Percentiles rank a stretch among this genome's conserved stretches.
phyloP scores from a whole-genome alignment of 83 land plant species.

The Thuja plicata region DNA sequence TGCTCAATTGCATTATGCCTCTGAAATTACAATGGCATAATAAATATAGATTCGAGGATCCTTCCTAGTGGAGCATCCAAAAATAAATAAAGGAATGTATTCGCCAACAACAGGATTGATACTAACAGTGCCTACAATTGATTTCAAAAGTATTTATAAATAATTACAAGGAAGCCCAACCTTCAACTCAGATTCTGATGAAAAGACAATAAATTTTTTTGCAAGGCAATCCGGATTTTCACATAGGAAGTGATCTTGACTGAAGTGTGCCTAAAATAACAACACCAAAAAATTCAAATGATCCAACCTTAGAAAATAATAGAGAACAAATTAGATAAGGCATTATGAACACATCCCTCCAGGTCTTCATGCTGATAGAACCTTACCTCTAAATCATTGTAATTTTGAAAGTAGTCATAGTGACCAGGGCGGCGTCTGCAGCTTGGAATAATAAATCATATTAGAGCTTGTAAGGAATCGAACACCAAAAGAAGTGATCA shows the following conservation, averaged over 20 bases:
- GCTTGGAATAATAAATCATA: not conserved
- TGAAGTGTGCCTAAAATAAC: constrained; percentile 76
- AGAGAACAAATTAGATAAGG: not conserved
- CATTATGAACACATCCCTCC: not conserved
- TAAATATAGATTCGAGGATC: not conserved
- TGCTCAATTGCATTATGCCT: constrained; percentile 91
- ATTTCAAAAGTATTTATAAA: not conserved
- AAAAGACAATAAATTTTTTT: constrained; percentile 88
- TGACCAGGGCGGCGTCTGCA: constrained; percentile 93
- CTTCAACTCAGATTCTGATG: constrained; percentile 85
- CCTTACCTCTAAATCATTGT: constrained; percentile 92
- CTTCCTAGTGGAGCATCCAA: not conserved
- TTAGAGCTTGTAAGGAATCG: not conserved
- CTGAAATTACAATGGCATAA: constrained; percentile 34
- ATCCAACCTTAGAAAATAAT: not conserved
- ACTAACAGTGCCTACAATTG: constrained; percentile 10
- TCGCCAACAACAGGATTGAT: not conserved
- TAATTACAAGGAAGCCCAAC: constrained; percentile 25
- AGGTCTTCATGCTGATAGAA: not conserved
- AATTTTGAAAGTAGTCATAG: constrained; percentile 87
- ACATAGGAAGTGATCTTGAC: constrained; percentile 79
- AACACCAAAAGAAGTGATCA: not conserved
- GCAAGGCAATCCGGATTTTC: constrained; percentile 84
- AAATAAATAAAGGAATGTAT: not conserved
- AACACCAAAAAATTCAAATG: not conserved